Evolutionary conservation across 1,284 basidiomycete genomes (phyloP), one percentile per base, ranked within the genome.

Genomic region (Phylloboletellus chloephorus): DNA sequence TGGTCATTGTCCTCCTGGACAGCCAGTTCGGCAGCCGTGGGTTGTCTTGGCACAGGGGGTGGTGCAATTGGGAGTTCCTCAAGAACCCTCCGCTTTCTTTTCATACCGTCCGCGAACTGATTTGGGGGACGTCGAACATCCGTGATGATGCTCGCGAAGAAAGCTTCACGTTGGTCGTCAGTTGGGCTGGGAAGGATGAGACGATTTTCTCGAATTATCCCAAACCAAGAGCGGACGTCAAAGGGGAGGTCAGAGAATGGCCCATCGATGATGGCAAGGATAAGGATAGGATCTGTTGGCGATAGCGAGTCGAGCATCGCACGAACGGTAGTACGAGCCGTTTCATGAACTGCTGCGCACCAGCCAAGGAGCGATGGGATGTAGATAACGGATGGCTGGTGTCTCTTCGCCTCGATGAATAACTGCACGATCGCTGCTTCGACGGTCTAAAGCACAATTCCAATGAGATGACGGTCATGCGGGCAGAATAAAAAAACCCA

Each of bases 361-460:
- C 95, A 98, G 6, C 86, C 79, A 1, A 81, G 62, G 1, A 98
- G 72, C 0, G 90, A 88, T 0, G 95, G 96, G 33, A 98, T 91
- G 64, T 93, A 98, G 36, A 98, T 76, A 30, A 98, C 83, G 0
- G 92, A 94, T 0, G 96, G 96, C 55, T 97, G 94, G 60, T 97
- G 91, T 21, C 96, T 82, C 62, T 97, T 98, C 0, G 96, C 96
- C 63, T 99, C 96, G 13, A 94, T 78, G 55, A 98, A 98, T n/a
- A 97, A 74, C 54, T 98, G 95, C 2, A 98, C 90, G 42, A 97
- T 83, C 2, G 88, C 83, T 1, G 95, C 88, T 66, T 99, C 96
- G 3, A 83, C 71, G 3, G 92, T 92, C 88, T 93, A 49, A 11
- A 16, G 20, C 3, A 28, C 3, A 23, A 23, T 12, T 25, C 10